Evolutionary conservation across 2,329 filamentous ascomycete genomes (phyloP), one percentile per base, ranked within the genome.

Genomic region (Penicillium fuscoglaucum): DNA sequence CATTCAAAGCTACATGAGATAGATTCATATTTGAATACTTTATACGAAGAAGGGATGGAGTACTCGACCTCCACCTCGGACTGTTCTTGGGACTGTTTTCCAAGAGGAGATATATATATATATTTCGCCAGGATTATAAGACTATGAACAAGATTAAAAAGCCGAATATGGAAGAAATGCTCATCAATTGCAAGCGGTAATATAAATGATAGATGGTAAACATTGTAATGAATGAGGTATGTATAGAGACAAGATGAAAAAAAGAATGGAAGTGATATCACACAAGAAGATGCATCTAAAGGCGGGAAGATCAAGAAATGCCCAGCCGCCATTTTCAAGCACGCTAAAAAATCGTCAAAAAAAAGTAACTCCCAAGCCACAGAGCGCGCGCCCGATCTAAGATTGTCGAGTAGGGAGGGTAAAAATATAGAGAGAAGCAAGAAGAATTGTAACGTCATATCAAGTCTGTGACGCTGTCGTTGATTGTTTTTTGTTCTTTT

Each of bases 281-380:
- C 49, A 54, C 46, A 56, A 45, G 33, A 56, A 59, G 39, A 58
- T 54, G 50, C 44, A 58, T 58, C 28, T 29, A 35, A 58, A 35
- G 44, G 28, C 43, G 29, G 41, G 43, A 47, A 54, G 43, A 47
- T 35, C 43, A 35, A 31, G 29, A 31, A 51, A 44, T 43, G 43
- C 50, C 31, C 54, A 56, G 37, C 43, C 49, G 41, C 41, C 55
- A 48, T 58, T 53, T 52, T 48, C 50, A 58, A 54, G 50, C 55
- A 58, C 55, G 55, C 55, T 58, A 58, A 58, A 57, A 33, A 58
- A 37, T n/a, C 44, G 35, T 48, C 44, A 58, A 58, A 58, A 57
- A 56, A 47, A 37, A 44, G 21, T 15, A 57, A 58, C 45, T 52
- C 29, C 49, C 24, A 39, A 52, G 19, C 31, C 54, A 45, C 40